Evolutionary conservation across 164 flowering plant species (phyloP).

Genomic region (Vitis rupestris): DNA sequence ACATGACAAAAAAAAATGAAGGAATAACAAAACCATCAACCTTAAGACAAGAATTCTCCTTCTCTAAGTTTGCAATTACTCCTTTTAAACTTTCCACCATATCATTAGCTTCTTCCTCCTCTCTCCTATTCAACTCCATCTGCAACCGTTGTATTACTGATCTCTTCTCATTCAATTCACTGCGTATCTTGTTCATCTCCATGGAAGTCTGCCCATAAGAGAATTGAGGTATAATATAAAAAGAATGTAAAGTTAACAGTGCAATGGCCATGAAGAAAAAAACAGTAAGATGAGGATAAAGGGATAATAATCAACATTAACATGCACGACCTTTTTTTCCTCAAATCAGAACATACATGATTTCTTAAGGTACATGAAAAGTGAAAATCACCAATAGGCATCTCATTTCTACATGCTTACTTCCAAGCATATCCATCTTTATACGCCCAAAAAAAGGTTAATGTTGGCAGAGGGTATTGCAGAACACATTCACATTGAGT

Average conservation of each 20-base stretch:
- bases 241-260: neutral
- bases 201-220: conserved; percentile 37
- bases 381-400: too few species aligned
- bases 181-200: conserved; percentile 52
- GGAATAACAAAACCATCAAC: conserved; percentile 25
- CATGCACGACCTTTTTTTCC: too few species aligned
- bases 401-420: too few species aligned
- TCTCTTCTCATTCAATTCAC: conserved; percentile 60
- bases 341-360: too few species aligned
- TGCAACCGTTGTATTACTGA: conserved; percentile 61
- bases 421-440: too few species aligned
- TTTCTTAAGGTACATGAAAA: too few species aligned
- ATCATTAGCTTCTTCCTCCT: conserved; percentile 36
- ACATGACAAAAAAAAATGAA: neutral
- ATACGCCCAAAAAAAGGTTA: too few species aligned
- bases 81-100: conserved; percentile 42
- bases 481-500: too few species aligned
- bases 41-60: conserved; percentile 71
- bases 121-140: conserved; percentile 50
- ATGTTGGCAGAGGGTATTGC: too few species aligned
- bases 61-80: conserved; percentile 50
- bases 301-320: too few species aligned
- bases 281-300: neutral
- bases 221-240: conserved; percentile 1
- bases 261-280: neutral